phyloP scores from a whole-genome alignment of 805 yeast species.

The Wickerhamomyces pijperi region DNA sequence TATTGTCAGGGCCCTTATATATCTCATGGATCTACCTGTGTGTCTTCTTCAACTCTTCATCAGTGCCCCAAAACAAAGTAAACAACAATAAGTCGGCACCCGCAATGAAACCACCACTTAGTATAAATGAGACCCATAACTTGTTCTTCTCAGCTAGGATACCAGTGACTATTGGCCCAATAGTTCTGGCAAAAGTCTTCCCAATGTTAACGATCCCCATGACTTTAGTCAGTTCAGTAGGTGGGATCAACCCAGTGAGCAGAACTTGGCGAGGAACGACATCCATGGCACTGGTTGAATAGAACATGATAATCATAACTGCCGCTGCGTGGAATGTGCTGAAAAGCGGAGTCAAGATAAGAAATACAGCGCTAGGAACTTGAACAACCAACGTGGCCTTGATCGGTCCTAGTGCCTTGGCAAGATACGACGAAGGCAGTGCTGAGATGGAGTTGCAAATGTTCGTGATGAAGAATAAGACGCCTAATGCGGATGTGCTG shows the following conservation, averaged over 20 bases:
- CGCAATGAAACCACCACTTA: slow-evolving; percentile 38
- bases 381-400: slow-evolving; percentile 66
- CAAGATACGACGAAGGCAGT: slow-evolving; percentile 62
- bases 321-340: slow-evolving; percentile 32
- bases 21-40: too few species aligned
- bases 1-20: too few species aligned
- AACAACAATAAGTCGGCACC: slow-evolving; percentile 24
- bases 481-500: slow-evolving; percentile 50
- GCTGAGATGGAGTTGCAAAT: slow-evolving; percentile 58
- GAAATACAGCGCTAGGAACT: slow-evolving; percentile 63
- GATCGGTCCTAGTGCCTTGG: slow-evolving; percentile 66
- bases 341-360: slow-evolving; percentile 40
- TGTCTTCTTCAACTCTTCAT: slow-evolving; percentile 16
- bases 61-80: slow-evolving; percentile 22
- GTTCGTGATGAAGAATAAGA: slow-evolving; percentile 55
- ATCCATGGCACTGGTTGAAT: slow-evolving; percentile 70
- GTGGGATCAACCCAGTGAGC: slow-evolving; percentile 53
- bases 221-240: slow-evolving; percentile 57
- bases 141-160: slow-evolving; percentile 41
- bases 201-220: slow-evolving; percentile 82
- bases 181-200: slow-evolving; percentile 72
- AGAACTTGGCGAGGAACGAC: slow-evolving; percentile 85
- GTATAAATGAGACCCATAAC: slow-evolving; percentile 39
- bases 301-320: slow-evolving; percentile 39
- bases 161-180: slow-evolving; percentile 80